Evolutionary conservation across 176 grass and related monocot genomes (phyloP).

Genomic region (Stipa capillata): DNA sequence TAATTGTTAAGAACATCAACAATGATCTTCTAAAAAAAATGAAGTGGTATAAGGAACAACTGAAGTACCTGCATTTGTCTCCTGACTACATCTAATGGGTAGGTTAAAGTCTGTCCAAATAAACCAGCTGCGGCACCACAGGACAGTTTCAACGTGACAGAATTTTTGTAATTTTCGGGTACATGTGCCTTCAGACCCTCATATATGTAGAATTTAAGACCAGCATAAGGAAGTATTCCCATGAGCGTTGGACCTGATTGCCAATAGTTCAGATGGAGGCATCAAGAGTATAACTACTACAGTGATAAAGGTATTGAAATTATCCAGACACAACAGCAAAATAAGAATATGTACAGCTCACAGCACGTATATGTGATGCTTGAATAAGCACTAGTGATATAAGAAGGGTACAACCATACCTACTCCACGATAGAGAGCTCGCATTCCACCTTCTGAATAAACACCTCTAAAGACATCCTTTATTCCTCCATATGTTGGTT

Average conservation of each 20-base stretch:
- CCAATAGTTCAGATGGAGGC: constrained; percentile 8
- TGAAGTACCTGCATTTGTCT: constrained; percentile 89
- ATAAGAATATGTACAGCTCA: not conserved
- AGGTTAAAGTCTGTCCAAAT: constrained; percentile 95
- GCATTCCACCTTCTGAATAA: constrained; percentile 70
- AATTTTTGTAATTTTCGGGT: constrained; percentile 85
- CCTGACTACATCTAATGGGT: constrained; percentile 95
- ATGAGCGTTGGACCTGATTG: constrained; percentile 74
- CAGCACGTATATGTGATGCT: not conserved
- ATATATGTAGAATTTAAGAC: constrained; percentile 99
- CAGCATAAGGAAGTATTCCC: constrained; percentile 96
- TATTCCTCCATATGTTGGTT: constrained; percentile 72
- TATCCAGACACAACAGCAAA: not conserved
- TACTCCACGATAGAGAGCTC: constrained; percentile 89
- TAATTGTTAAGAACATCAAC: not conserved
- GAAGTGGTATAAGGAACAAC: not conserved
- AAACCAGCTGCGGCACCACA: constrained; percentile 96
- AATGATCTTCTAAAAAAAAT: not conserved
- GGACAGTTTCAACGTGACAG: constrained; percentile 63
- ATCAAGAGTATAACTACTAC: not conserved
- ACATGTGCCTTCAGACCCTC: constrained; percentile 81
- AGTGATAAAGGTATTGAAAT: not conserved
- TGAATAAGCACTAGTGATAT: not conserved
- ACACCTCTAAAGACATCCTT: constrained; percentile 78
- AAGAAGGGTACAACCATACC: constrained; percentile 29